These are phyloP conservation scores for Dichotomocladium elegans DNA, from an alignment of 371 early-diverging fungal genomes.

Conservation along the genomic window DNA sequence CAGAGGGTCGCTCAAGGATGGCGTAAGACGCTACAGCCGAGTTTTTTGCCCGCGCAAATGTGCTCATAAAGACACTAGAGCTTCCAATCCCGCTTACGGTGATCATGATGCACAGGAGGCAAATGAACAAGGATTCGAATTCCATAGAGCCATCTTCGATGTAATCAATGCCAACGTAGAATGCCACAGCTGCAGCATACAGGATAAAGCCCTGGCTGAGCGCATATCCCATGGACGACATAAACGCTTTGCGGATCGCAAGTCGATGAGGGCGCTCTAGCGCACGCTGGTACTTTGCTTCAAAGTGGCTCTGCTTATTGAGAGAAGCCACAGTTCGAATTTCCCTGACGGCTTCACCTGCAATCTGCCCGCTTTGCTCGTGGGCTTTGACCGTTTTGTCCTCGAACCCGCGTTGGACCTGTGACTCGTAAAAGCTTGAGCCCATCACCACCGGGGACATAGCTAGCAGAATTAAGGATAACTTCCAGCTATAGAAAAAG, in stretches of 20 bases:
- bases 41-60: slow-evolving; percentile 71
- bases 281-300: slow-evolving; percentile 47
- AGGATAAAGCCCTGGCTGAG: slow-evolving; percentile 62
- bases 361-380: slow-evolving; percentile 56
- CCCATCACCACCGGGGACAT: slow-evolving; percentile 30
- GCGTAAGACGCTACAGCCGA: slow-evolving; percentile 75
- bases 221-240: slow-evolving; percentile 61
- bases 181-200: slow-evolving; percentile 56
- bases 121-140: slow-evolving; percentile 48
- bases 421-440: slow-evolving; percentile 20
- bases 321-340: slow-evolving; percentile 85
- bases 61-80: slow-evolving; percentile 49
- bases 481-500: slow-evolving; percentile 36
- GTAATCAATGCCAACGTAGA: slow-evolving; percentile 51
- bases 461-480: slow-evolving; percentile 43
- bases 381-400: slow-evolving; percentile 50
- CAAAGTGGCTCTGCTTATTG: slow-evolving; percentile 70
- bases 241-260: slow-evolving; percentile 52
- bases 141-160: slow-evolving; percentile 28
- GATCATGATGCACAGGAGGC: slow-evolving; percentile 70
- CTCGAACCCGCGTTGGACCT: slow-evolving; percentile 27
- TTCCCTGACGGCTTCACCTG: slow-evolving; percentile 80
- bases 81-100: slow-evolving; percentile 64
- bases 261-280: slow-evolving; percentile 63
- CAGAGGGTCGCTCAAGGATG: slow-evolving; percentile 65